Evolutionary conservation across 2,329 filamentous ascomycete species (phyloP).

Genomic region (Cladosporium sp.): DNA sequence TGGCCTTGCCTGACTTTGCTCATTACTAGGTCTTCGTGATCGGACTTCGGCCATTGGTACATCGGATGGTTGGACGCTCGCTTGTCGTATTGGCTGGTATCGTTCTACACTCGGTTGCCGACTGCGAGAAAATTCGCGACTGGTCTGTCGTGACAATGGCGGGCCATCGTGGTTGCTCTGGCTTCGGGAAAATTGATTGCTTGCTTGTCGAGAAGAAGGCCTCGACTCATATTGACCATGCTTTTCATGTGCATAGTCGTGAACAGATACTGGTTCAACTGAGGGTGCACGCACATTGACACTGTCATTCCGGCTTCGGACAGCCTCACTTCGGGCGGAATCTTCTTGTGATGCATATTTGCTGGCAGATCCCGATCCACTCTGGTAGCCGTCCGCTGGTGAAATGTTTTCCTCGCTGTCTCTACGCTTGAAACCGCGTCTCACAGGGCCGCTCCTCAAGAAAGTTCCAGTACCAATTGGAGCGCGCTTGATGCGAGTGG

Average conservation of each 20-base stretch:
- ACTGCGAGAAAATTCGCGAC: conserved; percentile 29
- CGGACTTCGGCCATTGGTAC: conserved; percentile 10
- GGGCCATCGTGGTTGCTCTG: conserved; percentile 31
- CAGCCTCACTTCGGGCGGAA: conserved; percentile 20
- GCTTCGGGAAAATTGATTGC: conserved; percentile 28
- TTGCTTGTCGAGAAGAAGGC: conserved; percentile 30
- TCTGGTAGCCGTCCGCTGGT: conserved; percentile 36
- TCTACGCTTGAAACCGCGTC: conserved; percentile 66
- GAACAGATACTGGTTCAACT: conserved; percentile 36
- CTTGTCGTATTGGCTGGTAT: conserved; percentile 26
- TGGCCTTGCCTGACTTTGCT: conserved; percentile 26
- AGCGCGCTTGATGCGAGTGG: conserved; percentile 74
- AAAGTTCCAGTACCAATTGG: conserved; percentile 75
- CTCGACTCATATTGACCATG: conserved; percentile 28
- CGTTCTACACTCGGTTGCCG: conserved; percentile 35
- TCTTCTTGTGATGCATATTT: conserved; percentile 22
- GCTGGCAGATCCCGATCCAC: conserved; percentile 31
- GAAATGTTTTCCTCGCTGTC: conserved; percentile 52
- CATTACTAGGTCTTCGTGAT: conserved; percentile 28
- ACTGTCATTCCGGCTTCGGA: conserved; percentile 34
- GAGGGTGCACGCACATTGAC: conserved; percentile 34
- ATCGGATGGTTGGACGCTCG: conserved; percentile 28
- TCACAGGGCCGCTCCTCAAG: conserved; percentile 71
- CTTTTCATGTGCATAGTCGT: conserved; percentile 36
- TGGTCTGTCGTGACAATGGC: conserved; percentile 32